phyloP scores from a whole-genome alignment of 306 rosid genomes.

The Acacia confusa region DNA sequence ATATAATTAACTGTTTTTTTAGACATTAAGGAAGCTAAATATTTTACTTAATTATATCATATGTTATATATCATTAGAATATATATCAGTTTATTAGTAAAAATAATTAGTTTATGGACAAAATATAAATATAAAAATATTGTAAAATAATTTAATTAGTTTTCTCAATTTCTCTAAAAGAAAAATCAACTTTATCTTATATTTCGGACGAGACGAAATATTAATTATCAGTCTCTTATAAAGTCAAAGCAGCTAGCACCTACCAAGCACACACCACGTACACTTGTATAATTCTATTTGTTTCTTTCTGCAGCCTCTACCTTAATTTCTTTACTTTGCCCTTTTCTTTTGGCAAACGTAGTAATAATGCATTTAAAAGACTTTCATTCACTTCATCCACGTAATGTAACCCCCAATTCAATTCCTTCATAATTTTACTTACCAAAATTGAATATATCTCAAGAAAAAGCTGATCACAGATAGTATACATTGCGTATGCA shows the following conservation, averaged over 20 bases:
- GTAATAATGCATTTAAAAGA: background rate
- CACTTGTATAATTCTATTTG: background rate
- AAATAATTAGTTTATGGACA: no score
- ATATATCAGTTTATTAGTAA: no score
- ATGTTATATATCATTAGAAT: no score
- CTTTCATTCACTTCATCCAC: background rate
- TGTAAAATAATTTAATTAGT: no score
- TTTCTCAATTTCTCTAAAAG: no score
- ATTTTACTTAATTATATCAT: no score
- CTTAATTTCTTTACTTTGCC: background rate
- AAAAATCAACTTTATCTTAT: no score
- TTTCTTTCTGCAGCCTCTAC: background rate
- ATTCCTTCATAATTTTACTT: background rate
- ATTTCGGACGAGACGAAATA: no score
- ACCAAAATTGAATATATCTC: background rate
- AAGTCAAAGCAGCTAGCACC: background rate
- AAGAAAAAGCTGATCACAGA: background rate
- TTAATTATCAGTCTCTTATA: background rate
- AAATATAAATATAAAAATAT: no score
- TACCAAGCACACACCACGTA: background rate
- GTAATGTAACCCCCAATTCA: background rate
- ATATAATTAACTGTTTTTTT: no score
- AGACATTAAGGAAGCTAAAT: no score
- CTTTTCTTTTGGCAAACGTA: background rate
- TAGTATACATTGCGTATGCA: background rate